Conservation (phyloP, 305 asterid species). For the Ruellia speciosa region DNA sequence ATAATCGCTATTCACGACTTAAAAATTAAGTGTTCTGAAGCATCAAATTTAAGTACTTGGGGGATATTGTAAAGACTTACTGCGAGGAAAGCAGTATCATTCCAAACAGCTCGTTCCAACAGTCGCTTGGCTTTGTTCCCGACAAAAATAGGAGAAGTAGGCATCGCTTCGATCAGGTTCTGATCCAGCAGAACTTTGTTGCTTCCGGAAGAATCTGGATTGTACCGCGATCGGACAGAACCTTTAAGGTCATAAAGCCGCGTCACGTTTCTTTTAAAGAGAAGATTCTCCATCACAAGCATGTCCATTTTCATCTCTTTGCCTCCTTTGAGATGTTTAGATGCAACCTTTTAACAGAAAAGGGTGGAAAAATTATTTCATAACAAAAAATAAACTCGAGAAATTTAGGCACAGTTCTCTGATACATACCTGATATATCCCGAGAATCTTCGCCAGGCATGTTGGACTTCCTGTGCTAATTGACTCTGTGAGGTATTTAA, state of each 20-base stretch:
- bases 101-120: conserved; percentile 87
- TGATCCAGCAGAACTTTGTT: conserved; percentile 78
- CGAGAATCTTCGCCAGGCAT: conserved; percentile 89
- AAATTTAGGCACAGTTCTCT: neutral
- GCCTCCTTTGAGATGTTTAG: conserved; percentile 67
- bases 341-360: conserved; percentile 36
- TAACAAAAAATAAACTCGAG: neutral
- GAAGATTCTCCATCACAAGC: conserved; percentile 83
- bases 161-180: conserved; percentile 91
- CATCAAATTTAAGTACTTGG: no score
- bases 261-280: conserved; percentile 51
- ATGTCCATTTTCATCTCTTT: conserved; percentile 75
- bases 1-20: no score
- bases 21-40: no score
- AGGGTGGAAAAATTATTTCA: neutral
- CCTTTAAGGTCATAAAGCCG: conserved; percentile 87
- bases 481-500: conserved; percentile 77
- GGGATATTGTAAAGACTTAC: conserved; percentile 39
- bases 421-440: conserved; percentile 82
- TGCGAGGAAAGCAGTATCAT: conserved; percentile 72
- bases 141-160: conserved; percentile 73
- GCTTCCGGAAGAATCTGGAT: conserved; percentile 66
- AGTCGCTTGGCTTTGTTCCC: conserved; percentile 69
- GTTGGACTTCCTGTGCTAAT: conserved; percentile 73
- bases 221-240: conserved; percentile 65